A percentile compares a stretch with the other conserved stretches of the same genome.
phyloP scores from a whole-genome alignment of 176 grass and related monocot species.

The Chloris gayana region DNA sequence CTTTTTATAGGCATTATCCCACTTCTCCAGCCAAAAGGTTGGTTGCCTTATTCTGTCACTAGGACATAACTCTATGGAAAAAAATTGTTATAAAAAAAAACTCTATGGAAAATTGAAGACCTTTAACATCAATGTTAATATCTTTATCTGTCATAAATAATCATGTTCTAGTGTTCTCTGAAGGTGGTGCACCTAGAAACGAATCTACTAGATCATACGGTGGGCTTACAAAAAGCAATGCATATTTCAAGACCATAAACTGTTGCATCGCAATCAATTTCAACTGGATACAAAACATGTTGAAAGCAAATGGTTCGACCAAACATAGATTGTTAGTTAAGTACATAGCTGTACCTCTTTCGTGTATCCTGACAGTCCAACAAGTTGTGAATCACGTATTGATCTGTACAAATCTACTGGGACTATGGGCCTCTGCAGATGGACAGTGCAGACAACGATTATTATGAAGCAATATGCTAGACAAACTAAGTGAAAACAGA shows the following conservation, averaged over 20 bases:
- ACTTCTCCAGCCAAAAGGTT: constrained; percentile 6
- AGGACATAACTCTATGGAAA: constrained; percentile 12
- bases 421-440: constrained; percentile 86
- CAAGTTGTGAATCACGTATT: constrained; percentile 84
- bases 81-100: too few relatives aligned
- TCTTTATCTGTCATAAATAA: background rate
- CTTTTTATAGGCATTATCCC: background rate
- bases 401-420: constrained; percentile 83
- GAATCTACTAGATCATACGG: background rate
- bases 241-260: background rate
- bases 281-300: background rate
- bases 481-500: background rate
- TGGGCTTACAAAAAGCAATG: background rate
- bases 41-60: background rate
- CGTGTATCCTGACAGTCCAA: constrained; percentile 92
- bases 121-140: background rate
- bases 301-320: background rate
- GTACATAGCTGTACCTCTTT: constrained; percentile 87
- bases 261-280: constrained; percentile 9
- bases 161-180: background rate
- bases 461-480: constrained; percentile 4
- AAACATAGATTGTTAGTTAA: constrained; percentile 1
- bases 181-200: background rate
- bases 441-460: constrained; percentile 20
- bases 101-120: background rate